phyloP scores from a whole-genome alignment of 768 basidiomycete genomes.

The Tubosaeta brunneosetosa region DNA sequence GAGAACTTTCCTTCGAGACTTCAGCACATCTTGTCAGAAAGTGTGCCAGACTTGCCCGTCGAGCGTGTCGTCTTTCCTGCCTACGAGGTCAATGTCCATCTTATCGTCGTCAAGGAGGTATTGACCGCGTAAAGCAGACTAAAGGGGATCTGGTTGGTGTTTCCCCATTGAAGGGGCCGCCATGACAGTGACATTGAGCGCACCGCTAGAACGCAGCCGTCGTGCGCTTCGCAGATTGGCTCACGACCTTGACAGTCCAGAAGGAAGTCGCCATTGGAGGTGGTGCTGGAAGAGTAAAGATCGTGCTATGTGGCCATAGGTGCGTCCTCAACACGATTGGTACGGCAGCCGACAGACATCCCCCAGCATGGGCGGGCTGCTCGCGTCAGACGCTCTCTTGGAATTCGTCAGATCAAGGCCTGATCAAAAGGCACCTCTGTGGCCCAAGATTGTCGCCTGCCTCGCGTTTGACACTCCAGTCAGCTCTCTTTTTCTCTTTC shows the following conservation, averaged over 20 bases:
- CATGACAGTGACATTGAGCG: not conserved
- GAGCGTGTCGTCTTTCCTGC: constrained; percentile 84
- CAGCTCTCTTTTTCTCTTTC: constrained; percentile 25
- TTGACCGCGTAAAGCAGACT: constrained; percentile 48
- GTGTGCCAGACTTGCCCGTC: constrained; percentile 49
- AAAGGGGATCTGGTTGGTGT: constrained; percentile 80
- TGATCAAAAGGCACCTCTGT: constrained; percentile 62
- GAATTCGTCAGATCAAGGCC: constrained; percentile 68
- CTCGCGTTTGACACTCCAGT: constrained; percentile 91
- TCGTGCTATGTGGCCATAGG: constrained; percentile 91
- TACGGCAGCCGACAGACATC: not conserved
- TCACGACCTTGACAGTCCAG: constrained; percentile 83
- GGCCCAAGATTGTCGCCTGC: constrained; percentile 85
- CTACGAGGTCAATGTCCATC: constrained; percentile 60
- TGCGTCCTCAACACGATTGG: constrained; percentile 22
- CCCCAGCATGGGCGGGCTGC: constrained; percentile 84
- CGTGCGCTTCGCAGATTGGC: constrained; percentile 86
- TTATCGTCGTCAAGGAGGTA: not conserved
- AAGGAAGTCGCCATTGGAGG: constrained; percentile 76
- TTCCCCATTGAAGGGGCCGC: not conserved
- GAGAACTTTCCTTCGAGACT: constrained; percentile 74
- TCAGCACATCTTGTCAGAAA: constrained; percentile 69
- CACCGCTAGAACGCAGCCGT: constrained; percentile 66
- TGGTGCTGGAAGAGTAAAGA: constrained; percentile 65
- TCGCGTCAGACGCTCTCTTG: constrained; percentile 78